Evolutionary conservation across 768 basidiomycete genomes (phyloP).

Genomic region (Piloderma croceum): DNA sequence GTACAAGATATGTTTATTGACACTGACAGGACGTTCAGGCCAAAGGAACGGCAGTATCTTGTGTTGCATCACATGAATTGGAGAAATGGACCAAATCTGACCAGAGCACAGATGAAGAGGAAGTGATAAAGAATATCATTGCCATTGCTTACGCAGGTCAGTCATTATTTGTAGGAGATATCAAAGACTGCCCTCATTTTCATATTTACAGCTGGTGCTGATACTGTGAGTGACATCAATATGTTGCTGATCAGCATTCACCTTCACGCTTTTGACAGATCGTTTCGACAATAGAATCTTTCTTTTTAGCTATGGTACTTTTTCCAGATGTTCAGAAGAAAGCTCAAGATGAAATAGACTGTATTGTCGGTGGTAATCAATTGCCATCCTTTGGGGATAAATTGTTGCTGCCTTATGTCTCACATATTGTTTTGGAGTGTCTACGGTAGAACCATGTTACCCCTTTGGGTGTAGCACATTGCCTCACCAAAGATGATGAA

Average conservation of each 20-base stretch:
- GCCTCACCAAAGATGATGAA: slow-evolving; percentile 22
- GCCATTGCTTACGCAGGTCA: neutral
- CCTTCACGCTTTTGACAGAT: neutral
- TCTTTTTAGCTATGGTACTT: slow-evolving; percentile 7
- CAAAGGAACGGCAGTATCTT: neutral
- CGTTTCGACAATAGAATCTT: neutral
- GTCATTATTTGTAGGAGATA: neutral
- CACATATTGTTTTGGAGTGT: slow-evolving; percentile 13
- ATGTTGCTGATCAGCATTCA: neutral
- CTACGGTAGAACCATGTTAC: slow-evolving; percentile 5
- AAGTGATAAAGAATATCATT: too few species aligned
- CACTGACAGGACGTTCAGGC: neutral
- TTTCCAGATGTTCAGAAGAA: slow-evolving; percentile 4
- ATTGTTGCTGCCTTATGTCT: slow-evolving; percentile 10
- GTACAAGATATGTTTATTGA: neutral
- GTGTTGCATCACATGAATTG: neutral
- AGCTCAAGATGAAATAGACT: slow-evolving; percentile 5
- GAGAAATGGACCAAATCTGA: neutral
- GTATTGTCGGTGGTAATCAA: slow-evolving; percentile 8
- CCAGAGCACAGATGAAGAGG: too few species aligned
- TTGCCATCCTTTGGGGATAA: slow-evolving; percentile 12
- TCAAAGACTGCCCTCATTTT: neutral
- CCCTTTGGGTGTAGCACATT: slow-evolving; percentile 20
- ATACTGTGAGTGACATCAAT: neutral
- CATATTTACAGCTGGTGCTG: neutral